Base-by-base conservation (phyloP, 2,329 filamentous ascomycete species). In the Colletotrichum horii region DNA sequence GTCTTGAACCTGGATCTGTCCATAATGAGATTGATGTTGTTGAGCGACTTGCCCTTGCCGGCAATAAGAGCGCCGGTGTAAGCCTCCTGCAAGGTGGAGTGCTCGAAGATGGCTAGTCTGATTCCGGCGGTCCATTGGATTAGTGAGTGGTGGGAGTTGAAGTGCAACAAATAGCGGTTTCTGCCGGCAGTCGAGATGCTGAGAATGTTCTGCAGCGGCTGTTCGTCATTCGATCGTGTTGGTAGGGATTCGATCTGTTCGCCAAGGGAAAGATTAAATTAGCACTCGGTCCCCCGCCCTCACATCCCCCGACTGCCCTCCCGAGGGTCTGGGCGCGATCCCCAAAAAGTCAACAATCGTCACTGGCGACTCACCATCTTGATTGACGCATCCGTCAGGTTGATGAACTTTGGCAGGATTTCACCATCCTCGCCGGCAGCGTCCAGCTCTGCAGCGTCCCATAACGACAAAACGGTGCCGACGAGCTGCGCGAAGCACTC, bases 401-500 rank as follows among this genome's bases (percentile, higher is more conserved):
- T 99, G 84, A 99, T 96, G 83, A 98, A 99, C 66, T 95, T 97
- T 36, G 96, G 95, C 56, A 96, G 88, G 64, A 98, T 94, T 82
- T 98, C 95, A 78, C 93, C 94, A 80, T 97, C 92, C 79, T 95
- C 93, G 43, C 95, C 95, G 15, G 95, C 96, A 52, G 92, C 93
- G 86, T 99, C 97, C 74, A 98, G 89, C 83, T 97, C 96, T 78
- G 94, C 93, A 28, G 96, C 96, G 85, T 99, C 96, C 97, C 97
- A 99, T 66, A 98, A 87, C 8, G 97, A 98, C 73, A 99, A 87
- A 19, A 98, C 95, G 2, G 97, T 98, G 78, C 97, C 97, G 22
- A 98, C 95, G 19, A 99, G 92, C 83, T 98, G 97, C 58, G 96
- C 96, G 85, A 98, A 99, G 85, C 95, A 98, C 88, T 99, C 97